Evolutionary conservation across 2,329 filamentous ascomycete genomes (phyloP).

Genomic region (Immersiporthe knoxdaviesiana): DNA sequence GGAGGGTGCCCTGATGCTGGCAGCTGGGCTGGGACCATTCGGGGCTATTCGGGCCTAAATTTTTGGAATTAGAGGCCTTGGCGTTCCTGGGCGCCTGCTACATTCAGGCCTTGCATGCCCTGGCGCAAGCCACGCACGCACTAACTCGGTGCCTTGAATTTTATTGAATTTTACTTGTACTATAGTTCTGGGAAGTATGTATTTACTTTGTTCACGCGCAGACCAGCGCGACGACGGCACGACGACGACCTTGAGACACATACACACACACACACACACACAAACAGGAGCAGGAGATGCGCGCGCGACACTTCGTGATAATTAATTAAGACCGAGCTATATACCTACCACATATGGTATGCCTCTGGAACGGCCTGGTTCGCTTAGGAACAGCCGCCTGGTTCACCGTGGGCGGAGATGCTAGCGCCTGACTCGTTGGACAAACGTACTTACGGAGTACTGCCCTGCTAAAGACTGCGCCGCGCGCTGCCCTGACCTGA

Average conservation of each 20-base stretch:
- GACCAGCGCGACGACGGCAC: too few species aligned
- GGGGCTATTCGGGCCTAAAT: neutral
- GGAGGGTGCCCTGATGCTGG: neutral
- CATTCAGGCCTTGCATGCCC: neutral
- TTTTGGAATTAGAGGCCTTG: neutral
- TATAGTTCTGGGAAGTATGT: neutral
- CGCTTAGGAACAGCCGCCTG: neutral
- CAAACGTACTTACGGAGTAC: too few species aligned
- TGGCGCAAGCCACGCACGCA: neutral
- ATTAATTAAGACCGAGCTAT: neutral
- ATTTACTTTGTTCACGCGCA: neutral
- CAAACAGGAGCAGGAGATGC: too few species aligned
- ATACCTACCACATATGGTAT: neutral
- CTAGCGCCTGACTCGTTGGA: slow-evolving; percentile 2
- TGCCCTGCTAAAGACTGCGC: too few species aligned
- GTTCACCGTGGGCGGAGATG: neutral
- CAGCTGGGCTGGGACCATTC: neutral
- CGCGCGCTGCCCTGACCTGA: too few species aligned
- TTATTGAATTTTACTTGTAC: too few species aligned
- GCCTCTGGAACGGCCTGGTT: neutral
- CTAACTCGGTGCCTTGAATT: neutral
- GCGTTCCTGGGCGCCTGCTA: neutral
- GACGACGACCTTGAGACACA: neutral
- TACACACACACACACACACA: neutral
- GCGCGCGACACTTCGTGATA: neutral